A percentile compares a stretch with the other conserved stretches of the same genome.
phyloP scores from a whole-genome alignment of 2,329 filamentous ascomycete genomes.

The Trichoderma lentiforme region DNA sequence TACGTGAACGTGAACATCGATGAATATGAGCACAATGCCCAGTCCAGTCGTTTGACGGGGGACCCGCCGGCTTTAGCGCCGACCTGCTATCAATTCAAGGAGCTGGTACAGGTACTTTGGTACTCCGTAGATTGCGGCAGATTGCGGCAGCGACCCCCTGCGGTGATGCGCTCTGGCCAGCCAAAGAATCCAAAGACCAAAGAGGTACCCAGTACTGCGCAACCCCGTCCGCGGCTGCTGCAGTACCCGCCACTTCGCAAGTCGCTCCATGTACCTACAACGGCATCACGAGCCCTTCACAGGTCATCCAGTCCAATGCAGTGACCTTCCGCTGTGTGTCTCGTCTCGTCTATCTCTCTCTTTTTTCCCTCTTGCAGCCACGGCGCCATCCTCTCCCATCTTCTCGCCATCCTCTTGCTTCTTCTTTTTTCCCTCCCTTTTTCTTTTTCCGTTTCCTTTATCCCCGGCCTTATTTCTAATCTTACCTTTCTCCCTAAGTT shows the following conservation, averaged over 20 bases:
- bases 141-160: constrained; percentile 6
- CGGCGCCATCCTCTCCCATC: constrained; percentile 13
- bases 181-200: background rate
- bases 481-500: background rate
- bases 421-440: background rate
- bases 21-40: background rate
- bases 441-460: background rate
- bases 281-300: constrained; percentile 18
- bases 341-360: constrained; percentile 7
- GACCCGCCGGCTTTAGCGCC: constrained; percentile 6
- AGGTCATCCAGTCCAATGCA: constrained; percentile 14
- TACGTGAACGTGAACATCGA: background rate
- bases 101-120: background rate
- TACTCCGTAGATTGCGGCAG: background rate
- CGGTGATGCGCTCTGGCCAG: constrained; percentile 11
- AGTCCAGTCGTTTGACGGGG: background rate
- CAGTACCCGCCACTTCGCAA: background rate
- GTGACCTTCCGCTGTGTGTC: constrained; percentile 12
- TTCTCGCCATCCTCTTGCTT: too few relatives aligned
- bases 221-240: background rate
- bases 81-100: background rate
- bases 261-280: background rate
- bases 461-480: background rate
- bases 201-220: background rate
- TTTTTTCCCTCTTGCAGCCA: background rate